phyloP scores from a whole-genome alignment of 2,329 filamentous ascomycete genomes.

The Penicillium aurantiogriseum region DNA sequence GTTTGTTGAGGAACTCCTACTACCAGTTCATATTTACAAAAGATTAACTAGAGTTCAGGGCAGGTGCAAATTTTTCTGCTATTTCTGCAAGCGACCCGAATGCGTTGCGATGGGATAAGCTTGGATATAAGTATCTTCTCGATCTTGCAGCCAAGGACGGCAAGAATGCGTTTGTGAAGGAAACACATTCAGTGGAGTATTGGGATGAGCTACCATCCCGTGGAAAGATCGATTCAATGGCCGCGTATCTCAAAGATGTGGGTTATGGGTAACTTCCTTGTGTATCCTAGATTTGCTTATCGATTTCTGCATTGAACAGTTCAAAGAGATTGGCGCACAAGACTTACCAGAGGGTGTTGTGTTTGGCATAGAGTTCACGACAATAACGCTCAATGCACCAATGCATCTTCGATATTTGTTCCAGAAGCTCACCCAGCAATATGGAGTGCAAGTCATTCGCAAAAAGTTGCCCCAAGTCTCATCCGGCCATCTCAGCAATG shows the following conservation, averaged over 20 bases:
- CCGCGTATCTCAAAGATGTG: conserved; percentile 44
- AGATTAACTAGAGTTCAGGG: conserved; percentile 24
- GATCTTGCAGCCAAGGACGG: conserved; percentile 32
- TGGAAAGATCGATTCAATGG: conserved; percentile 45
- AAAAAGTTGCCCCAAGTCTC: not conserved
- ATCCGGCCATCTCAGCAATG: conserved; percentile 3
- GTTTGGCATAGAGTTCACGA: conserved; percentile 40
- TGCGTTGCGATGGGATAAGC: conserved; percentile 44
- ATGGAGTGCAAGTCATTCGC: conserved; percentile 5
- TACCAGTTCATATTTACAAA: not conserved
- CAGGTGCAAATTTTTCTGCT: conserved; percentile 48
- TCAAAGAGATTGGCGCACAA: conserved; percentile 25
- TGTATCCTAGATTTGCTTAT: not conserved
- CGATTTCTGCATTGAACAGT: not conserved
- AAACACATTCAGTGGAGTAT: conserved; percentile 37
- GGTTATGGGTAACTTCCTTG: not conserved
- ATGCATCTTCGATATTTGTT: conserved; percentile 36
- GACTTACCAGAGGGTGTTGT: conserved; percentile 35
- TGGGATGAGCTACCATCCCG: conserved; percentile 43
- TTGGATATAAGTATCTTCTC: conserved; percentile 44
- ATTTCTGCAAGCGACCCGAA: conserved; percentile 46
- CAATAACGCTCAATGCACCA: conserved; percentile 41
- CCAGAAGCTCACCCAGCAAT: conserved; percentile 15
- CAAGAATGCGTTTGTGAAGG: conserved; percentile 39
- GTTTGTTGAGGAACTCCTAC: conserved; percentile 11